Base-by-base conservation (phyloP, 1,284 basidiomycete genomes). In the Malassezia furfur region DNA sequence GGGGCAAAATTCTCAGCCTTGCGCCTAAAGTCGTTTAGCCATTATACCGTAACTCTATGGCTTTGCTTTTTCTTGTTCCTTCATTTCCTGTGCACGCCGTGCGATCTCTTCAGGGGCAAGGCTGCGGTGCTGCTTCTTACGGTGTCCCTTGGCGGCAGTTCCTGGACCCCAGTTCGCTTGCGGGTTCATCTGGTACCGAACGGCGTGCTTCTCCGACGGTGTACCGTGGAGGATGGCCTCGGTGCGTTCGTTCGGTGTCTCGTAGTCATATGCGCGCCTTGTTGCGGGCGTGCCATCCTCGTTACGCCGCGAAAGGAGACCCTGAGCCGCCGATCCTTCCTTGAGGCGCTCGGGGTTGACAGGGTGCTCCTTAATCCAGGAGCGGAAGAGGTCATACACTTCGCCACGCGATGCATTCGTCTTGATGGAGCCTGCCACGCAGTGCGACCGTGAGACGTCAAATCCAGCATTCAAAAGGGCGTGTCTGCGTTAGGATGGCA, bases 1-100 rank as follows among this genome's bases (percentile, higher is more conserved):
- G 91, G 91, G 84, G 86, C 14, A 96, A 98, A 78, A 87, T 98
- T 63, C 83, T 90, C 53, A 85, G 85, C 76, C 78, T 96, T 70
- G 91, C 91, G 66, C 87, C 89, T 50, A 91, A 91, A 81, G 91
- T 93, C 55, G 67, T 74, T 49, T 74, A 57, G 40, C 34, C 47
- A 48, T 25, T 48, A 38, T 38, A 48, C 36, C 47, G n/a, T 22
- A 35, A 38, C 21, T n/a, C 47, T 48, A 48, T 31, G 47, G 32
- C 47, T 25, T 48, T 31, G 25, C 17, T 39, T 17, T 48, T 19
- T 48, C 31, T 7, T 43, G 12, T 21, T 48, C 21, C 14, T 50
- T 39, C 37, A 25, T n/a, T 5, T 17, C 49, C n/a, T 57, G 34
- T 6, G 55, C 41, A 15, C 55, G 55, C 12, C 55, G 55, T 5